A percentile compares a stretch with the other conserved stretches of the same genome.
These are phyloP conservation scores for Kuraishia capsulata DNA, from an alignment of 805 yeast species.

Conservation along the genomic window DNA sequence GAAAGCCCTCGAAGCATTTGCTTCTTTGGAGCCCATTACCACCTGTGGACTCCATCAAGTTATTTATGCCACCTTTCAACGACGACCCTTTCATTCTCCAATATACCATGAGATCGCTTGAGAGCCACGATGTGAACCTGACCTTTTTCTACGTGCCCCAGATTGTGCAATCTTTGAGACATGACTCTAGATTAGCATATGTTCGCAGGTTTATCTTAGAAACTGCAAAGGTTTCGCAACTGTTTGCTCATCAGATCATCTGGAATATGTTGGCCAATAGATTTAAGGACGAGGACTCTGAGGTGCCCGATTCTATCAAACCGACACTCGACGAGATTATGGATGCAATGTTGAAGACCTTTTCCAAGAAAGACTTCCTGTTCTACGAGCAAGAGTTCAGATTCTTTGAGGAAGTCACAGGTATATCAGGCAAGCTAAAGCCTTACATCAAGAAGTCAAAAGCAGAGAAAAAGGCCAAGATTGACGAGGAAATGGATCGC, in stretches of 20 bases:
- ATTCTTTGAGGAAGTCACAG: constrained; percentile 86
- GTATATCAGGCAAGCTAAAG: constrained; percentile 88
- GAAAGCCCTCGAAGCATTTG: constrained; percentile 27
- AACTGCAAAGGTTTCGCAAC: constrained; percentile 81
- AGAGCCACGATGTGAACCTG: constrained; percentile 74
- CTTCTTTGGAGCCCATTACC: constrained; percentile 68
- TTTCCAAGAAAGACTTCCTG: constrained; percentile 47
- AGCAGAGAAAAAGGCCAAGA: constrained; percentile 92
- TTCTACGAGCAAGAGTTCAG: constrained; percentile 80
- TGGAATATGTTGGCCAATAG: constrained; percentile 97
- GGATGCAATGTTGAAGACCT: constrained; percentile 49
- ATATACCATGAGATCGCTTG: constrained; percentile 84
- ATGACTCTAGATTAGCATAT: constrained; percentile 66
- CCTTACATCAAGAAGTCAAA: constrained; percentile 91
- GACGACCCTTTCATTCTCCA: constrained; percentile 64
- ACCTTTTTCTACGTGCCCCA: constrained; percentile 98
- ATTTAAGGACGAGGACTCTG: constrained; percentile 81
- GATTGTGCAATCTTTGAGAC: constrained; percentile 85
- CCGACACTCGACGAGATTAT: constrained; percentile 75
- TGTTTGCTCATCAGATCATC: constrained; percentile 94
- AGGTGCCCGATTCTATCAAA: constrained; percentile 71
- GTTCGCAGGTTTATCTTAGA: constrained; percentile 85
- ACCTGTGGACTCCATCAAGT: constrained; percentile 78
- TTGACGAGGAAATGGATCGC: constrained; percentile 89
- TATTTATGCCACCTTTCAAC: constrained; percentile 70